Evolutionary conservation across 352 stramenopile genomes (phyloP).

Genomic region (Globisporangium cystogenes): DNA sequence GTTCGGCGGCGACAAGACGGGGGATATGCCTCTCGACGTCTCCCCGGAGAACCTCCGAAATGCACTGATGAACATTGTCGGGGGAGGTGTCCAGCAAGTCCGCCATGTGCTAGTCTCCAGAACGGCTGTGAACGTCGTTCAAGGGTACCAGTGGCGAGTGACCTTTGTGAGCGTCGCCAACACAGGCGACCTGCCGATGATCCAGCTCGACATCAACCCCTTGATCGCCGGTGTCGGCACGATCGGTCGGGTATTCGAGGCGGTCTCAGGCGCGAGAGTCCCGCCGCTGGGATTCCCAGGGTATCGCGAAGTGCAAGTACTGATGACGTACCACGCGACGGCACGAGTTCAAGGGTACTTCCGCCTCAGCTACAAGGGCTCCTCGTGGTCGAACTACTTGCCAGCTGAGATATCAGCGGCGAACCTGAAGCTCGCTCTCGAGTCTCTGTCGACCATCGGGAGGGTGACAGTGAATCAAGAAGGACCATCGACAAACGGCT

Average conservation of each 20-base stretch:
- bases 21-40: slow-evolving; percentile 67
- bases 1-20: slow-evolving; percentile 69
- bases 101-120: slow-evolving; percentile 54
- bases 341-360: slow-evolving; percentile 54
- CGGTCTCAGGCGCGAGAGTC: slow-evolving; percentile 33
- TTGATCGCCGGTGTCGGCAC: slow-evolving; percentile 19
- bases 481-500: slow-evolving; percentile 27
- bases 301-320: slow-evolving; percentile 62
- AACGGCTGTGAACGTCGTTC: slow-evolving; percentile 39
- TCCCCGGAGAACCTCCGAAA: slow-evolving; percentile 75
- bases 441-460: slow-evolving; percentile 61
- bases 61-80: slow-evolving; percentile 86
- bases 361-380: slow-evolving; percentile 66
- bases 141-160: slow-evolving; percentile 76
- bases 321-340: slow-evolving; percentile 49
- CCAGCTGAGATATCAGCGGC: slow-evolving; percentile 24
- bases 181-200: slow-evolving; percentile 52
- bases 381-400: slow-evolving; percentile 64
- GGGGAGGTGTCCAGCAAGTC: slow-evolving; percentile 17
- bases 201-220: slow-evolving; percentile 43
- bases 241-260: slow-evolving; percentile 41
- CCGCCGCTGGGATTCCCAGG: slow-evolving; percentile 47
- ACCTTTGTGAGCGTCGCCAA: slow-evolving; percentile 52
- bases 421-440: slow-evolving; percentile 46
- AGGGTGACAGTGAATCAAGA: slow-evolving; percentile 39